These are phyloP conservation scores for Sphaerulina musiva DNA, from an alignment of 2,329 filamentous ascomycete genomes.

Conservation along the genomic window DNA sequence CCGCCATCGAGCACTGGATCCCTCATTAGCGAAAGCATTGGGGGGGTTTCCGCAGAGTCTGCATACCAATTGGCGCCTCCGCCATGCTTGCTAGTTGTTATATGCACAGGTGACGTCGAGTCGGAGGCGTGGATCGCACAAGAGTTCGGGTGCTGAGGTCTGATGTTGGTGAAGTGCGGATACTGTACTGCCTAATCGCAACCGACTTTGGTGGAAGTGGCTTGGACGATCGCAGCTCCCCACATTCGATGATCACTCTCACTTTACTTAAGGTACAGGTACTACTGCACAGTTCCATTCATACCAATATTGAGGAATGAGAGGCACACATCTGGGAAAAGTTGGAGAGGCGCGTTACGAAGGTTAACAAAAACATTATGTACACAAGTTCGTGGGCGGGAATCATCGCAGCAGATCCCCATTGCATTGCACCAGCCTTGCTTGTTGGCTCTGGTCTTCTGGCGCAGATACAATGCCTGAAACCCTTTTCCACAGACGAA, in stretches of 20 bases:
- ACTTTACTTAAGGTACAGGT: background rate
- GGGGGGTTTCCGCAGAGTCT: slow-evolving; percentile 4
- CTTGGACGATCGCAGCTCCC: background rate
- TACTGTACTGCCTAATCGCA: background rate
- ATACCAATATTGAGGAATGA: background rate
- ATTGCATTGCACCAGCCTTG: background rate
- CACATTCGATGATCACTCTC: background rate
- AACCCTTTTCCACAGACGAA: background rate
- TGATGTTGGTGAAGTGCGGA: background rate
- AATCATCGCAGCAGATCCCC: slow-evolving; percentile 4
- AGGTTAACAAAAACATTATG: slow-evolving; percentile 29
- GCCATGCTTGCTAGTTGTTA: slow-evolving; percentile 36
- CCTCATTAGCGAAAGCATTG: slow-evolving; percentile 12
- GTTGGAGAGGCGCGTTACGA: slow-evolving; percentile 16
- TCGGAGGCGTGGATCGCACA: background rate
- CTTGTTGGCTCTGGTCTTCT: slow-evolving; percentile 1
- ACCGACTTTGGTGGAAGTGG: background rate
- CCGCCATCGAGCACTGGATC: slow-evolving; percentile 91
- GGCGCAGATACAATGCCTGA: slow-evolving; percentile 1
- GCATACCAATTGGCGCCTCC: slow-evolving; percentile 46
- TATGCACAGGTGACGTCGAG: background rate
- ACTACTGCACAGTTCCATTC: background rate
- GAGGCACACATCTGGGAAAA: background rate
- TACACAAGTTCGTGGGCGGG: slow-evolving; percentile 17
- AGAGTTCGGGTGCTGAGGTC: background rate